These are phyloP conservation scores for Pichia sp. DNA, from an alignment of 1,139 yeast species.

Conservation along the genomic window DNA sequence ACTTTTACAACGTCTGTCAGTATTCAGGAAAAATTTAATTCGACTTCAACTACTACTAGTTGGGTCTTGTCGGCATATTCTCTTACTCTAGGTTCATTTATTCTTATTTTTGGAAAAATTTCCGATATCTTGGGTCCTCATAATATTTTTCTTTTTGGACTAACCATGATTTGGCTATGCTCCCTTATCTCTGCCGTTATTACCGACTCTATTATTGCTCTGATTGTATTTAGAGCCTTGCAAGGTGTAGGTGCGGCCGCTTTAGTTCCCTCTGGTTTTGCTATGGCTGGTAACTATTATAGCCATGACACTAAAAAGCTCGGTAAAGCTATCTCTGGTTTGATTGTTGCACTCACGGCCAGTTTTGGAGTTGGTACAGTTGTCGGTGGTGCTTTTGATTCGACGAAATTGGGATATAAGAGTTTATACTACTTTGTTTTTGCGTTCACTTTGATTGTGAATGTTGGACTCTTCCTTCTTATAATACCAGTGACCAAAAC, in stretches of 20 bases:
- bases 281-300: slow-evolving; percentile 26
- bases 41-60: slow-evolving; percentile 21
- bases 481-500: slow-evolving; percentile 21
- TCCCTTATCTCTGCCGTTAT: slow-evolving; percentile 26
- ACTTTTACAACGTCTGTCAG: slow-evolving; percentile 20
- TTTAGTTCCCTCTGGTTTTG: slow-evolving; percentile 27
- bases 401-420: slow-evolving; percentile 25
- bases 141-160: slow-evolving; percentile 19
- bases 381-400: slow-evolving; percentile 30
- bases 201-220: slow-evolving; percentile 22
- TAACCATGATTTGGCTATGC: slow-evolving; percentile 20
- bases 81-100: slow-evolving; percentile 30
- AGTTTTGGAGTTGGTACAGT: slow-evolving; percentile 27
- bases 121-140: slow-evolving; percentile 31
- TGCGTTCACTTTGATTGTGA: slow-evolving; percentile 26
- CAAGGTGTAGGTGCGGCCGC: slow-evolving; percentile 32
- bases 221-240: slow-evolving; percentile 30
- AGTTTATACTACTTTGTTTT: no score
- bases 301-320: slow-evolving; percentile 13
- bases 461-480: slow-evolving; percentile 12
- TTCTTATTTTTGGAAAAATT: slow-evolving; percentile 30
- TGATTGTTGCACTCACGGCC: slow-evolving; percentile 22
- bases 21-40: slow-evolving; percentile 21
- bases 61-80: slow-evolving; percentile 34
- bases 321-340: slow-evolving; percentile 19